Conservation (phyloP, 2,329 filamentous ascomycete species). For the Colletotrichum viniferum region DNA sequence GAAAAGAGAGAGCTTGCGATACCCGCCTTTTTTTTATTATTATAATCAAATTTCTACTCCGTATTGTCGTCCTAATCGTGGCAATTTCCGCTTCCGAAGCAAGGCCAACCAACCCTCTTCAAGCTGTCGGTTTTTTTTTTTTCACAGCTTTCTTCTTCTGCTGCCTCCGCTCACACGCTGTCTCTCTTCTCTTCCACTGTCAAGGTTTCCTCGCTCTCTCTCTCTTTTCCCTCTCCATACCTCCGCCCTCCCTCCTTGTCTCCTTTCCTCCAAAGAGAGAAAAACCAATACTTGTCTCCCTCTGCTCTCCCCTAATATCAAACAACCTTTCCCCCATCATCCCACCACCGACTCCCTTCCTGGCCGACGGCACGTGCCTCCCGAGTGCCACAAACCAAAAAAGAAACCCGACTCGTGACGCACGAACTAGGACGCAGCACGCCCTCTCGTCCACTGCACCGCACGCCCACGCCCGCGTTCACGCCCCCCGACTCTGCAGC, state of each 20-base stretch:
- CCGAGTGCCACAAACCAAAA: constrained; percentile 8
- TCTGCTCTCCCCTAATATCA: not conserved
- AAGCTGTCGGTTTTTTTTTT: not conserved
- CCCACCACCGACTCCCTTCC: not conserved
- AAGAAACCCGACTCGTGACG: constrained; percentile 12
- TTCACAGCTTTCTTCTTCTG: not conserved
- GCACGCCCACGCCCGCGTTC: not conserved
- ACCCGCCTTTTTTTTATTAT: constrained; percentile 17
- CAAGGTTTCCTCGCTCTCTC: not conserved
- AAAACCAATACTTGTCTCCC: not conserved
- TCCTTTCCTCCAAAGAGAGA: not conserved
- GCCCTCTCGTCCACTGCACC: not conserved
- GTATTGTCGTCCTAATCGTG: not conserved
- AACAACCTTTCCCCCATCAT: not conserved
- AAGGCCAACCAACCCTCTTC: not conserved
- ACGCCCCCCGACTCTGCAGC: not conserved
- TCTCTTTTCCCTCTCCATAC: not conserved
- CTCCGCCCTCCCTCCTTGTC: not conserved
- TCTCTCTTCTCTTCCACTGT: not conserved
- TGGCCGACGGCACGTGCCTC: constrained; percentile 5
- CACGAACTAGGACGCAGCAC: not conserved
- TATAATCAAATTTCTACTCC: constrained; percentile 11
- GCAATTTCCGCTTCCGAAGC: constrained; percentile 10
- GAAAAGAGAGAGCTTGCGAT: not conserved
- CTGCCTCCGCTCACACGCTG: not conserved